A percentile compares a stretch with the other conserved stretches of the same genome.
These are phyloP conservation scores for Conringia planisiliqua DNA, from an alignment of 345 rosid species.

Conservation along the genomic window DNA sequence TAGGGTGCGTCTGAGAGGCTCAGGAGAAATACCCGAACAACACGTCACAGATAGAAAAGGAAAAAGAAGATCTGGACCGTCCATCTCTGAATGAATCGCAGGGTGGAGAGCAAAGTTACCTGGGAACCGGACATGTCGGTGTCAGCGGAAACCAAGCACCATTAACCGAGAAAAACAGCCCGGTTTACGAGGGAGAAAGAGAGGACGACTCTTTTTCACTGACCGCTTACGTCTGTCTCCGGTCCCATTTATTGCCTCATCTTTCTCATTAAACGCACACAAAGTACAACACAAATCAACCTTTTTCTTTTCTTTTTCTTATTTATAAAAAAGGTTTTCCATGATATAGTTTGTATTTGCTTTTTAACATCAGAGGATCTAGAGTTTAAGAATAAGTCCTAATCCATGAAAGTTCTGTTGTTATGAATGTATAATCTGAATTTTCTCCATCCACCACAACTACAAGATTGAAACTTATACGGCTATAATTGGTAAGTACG, in stretches of 20 bases:
- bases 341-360: neutral
- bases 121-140: constrained; percentile 49
- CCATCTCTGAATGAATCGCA: constrained; percentile 14
- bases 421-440: neutral
- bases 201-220: constrained; percentile 28
- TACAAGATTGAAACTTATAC: neutral
- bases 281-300: constrained; percentile 22
- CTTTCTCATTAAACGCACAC: constrained; percentile 25
- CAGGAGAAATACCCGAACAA: constrained; percentile 39
- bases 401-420: constrained; percentile 24
- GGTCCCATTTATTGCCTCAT: constrained; percentile 24
- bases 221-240: constrained; percentile 36
- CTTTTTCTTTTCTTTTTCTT: neutral
- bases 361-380: neutral
- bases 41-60: constrained; percentile 43
- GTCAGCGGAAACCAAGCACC: constrained; percentile 58
- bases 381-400: constrained; percentile 11
- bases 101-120: constrained; percentile 24
- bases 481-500: too few species aligned
- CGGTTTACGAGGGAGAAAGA: constrained; percentile 41
- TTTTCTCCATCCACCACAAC: neutral
- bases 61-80: constrained; percentile 39
- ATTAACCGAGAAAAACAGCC: constrained; percentile 46
- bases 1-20: constrained; percentile 28
- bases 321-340: neutral